These are phyloP conservation scores for Diaporthe vaccinii DNA, from an alignment of 2,329 filamentous ascomycete species.

Conservation along the genomic window DNA sequence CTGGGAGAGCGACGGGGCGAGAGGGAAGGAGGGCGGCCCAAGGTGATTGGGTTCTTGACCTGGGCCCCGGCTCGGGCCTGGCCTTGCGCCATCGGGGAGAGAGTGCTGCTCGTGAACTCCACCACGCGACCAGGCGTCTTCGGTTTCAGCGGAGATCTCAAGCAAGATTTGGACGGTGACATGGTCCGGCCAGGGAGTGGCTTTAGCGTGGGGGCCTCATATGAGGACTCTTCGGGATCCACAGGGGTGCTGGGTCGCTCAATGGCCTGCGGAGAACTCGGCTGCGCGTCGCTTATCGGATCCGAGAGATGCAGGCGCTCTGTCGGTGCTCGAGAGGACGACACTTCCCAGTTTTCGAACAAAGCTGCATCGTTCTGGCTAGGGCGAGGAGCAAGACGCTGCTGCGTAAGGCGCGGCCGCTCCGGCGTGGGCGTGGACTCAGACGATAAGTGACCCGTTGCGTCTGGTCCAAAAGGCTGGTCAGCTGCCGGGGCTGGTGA, in stretches of 20 bases:
- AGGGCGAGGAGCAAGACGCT: slow-evolving; percentile 4
- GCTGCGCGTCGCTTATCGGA: slow-evolving; percentile 18
- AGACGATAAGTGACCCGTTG: background rate
- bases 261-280: slow-evolving; percentile 18
- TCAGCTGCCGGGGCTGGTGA: slow-evolving; percentile 10
- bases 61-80: slow-evolving; percentile 45
- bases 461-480: slow-evolving; percentile 9
- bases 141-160: slow-evolving; percentile 70
- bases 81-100: slow-evolving; percentile 60
- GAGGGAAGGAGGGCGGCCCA: background rate
- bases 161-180: slow-evolving; percentile 69
- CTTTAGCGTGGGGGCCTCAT: slow-evolving; percentile 58
- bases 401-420: slow-evolving; percentile 13
- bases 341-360: slow-evolving; percentile 36
- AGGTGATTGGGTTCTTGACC: background rate
- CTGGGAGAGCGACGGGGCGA: background rate
- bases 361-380: slow-evolving; percentile 34
- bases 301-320: slow-evolving; percentile 15
- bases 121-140: slow-evolving; percentile 71
- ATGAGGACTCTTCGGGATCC: slow-evolving; percentile 51
- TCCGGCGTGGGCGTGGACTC: slow-evolving; percentile 34
- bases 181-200: slow-evolving; percentile 64
- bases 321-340: slow-evolving; percentile 33
- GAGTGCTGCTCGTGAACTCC: slow-evolving; percentile 66
- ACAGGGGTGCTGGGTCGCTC: slow-evolving; percentile 35